Evolutionary conservation across 176 grass and related monocot genomes (phyloP).

Genomic region (Paspalum vaginatum): DNA sequence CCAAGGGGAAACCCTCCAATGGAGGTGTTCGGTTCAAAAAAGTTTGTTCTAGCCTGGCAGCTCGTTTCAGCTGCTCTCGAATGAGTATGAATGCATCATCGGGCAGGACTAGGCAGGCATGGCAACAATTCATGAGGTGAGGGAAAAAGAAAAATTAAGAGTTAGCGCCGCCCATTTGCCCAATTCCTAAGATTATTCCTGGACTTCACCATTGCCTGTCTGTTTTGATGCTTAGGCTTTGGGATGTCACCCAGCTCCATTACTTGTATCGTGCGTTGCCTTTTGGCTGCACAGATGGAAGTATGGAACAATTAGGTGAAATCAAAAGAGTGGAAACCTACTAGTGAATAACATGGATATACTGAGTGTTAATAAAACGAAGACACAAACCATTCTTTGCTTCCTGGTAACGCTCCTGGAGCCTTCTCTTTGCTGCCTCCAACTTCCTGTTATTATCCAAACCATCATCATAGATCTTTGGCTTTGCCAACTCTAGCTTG

Average conservation of each 20-base stretch:
- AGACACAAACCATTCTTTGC: constrained; percentile 77
- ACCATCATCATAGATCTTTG: constrained; percentile 52
- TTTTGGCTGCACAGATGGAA: constrained; percentile 66
- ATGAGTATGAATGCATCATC: constrained; percentile 10
- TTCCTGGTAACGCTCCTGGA: constrained; percentile 95
- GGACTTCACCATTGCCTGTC: constrained; percentile 52
- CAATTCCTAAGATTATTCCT: constrained; percentile 60
- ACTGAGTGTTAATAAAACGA: background rate
- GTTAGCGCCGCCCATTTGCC: constrained; percentile 49
- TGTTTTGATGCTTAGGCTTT: constrained; percentile 60
- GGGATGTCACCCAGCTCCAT: constrained; percentile 81
- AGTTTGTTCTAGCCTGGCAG: constrained; percentile 27
- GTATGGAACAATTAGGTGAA: constrained; percentile 28
- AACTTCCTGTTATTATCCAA: constrained; percentile 64
- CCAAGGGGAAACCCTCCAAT: constrained; percentile 19
- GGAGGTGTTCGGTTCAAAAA: constrained; percentile 52
- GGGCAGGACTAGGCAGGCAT: constrained; percentile 27
- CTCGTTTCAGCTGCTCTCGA: constrained; percentile 34
- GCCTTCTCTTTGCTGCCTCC: constrained; percentile 78
- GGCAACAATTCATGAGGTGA: constrained; percentile 43
- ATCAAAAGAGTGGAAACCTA: constrained; percentile 16
- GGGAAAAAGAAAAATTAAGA: constrained; percentile 24
- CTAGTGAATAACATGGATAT: background rate
- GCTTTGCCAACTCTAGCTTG: constrained; percentile 50
- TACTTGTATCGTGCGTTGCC: constrained; percentile 81